Evolutionary conservation across 2,329 filamentous ascomycete genomes (phyloP), one percentile per base, ranked within the genome.

Genomic region (Mycosphaerella sp.): DNA sequence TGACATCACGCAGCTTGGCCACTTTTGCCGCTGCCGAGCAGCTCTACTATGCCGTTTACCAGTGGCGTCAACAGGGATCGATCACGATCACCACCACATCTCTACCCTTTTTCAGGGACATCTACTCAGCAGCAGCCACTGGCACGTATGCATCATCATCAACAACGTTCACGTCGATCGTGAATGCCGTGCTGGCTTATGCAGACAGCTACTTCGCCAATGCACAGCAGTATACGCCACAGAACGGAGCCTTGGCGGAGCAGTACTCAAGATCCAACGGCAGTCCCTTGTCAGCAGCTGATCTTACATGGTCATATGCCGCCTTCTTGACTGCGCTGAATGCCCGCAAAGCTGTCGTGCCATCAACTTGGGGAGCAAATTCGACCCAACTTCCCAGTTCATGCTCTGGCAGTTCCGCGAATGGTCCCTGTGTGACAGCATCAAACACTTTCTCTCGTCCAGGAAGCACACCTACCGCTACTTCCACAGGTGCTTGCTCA

Each of bases 1-100:
- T 51, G 21, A 51, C 36, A 46, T 17, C 6, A 16, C 8, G 16
- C 10, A 51, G 49, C 46, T 75, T 91, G 10, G 79, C 79, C 60
- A 91, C 85, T 1, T 75, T 89, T 27, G 86, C 86, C 1, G 86
- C 86, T 0, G 88, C 87, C 2, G 87, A 93, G 68, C 84, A 87
- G 64, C 77, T 94, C 2, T 91, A 89, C 66, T 83, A 86, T 60
- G 84, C 87, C 1, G 63, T 89, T 1, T 83, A 84, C 58, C 81
- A 85, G 44, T 91, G 86, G 85, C 75, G 84, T 55, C 69, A 73
- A 32, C 68, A 75, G 21, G 82, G 81, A 1, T 82, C 75, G 5
- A 76, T 94, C 61, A 78, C 76, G 0, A 78, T 91, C 41, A 84
- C 80, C 4, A 70, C 74, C 0, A 76, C 75, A 1, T 89, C 85